These are phyloP conservation scores for Oryza glaberrima DNA, from an alignment of 176 grass and related monocot species.

Conservation along the genomic window DNA sequence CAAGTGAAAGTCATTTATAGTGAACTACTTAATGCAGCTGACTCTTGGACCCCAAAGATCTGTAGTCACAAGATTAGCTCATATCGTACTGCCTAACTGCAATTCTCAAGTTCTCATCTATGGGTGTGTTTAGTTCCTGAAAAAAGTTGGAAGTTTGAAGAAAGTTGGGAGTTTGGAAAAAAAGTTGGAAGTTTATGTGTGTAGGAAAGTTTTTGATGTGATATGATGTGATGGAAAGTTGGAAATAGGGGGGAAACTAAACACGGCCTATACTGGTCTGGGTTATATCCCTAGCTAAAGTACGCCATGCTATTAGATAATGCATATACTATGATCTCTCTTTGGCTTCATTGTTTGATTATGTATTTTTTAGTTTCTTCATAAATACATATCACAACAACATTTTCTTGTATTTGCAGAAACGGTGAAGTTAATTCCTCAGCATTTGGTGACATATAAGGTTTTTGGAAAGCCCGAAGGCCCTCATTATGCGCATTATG, in stretches of 20 bases:
- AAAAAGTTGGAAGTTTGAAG: too few relatives aligned
- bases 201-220: too few relatives aligned
- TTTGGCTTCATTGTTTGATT: not conserved
- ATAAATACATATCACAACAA: not conserved
- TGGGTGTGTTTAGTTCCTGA: not conserved
- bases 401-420: slow-evolving; percentile 61
- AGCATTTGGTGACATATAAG: slow-evolving; percentile 73
- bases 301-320: not conserved
- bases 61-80: not conserved
- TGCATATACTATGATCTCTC: not conserved
- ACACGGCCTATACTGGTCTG: not conserved
- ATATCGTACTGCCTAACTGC: not conserved
- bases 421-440: slow-evolving; percentile 85
- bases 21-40: slow-evolving; percentile 8
- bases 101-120: not conserved
- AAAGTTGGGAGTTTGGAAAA: too few relatives aligned
- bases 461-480: slow-evolving; percentile 72
- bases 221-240: too few relatives aligned
- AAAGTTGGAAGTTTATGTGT: too few relatives aligned
- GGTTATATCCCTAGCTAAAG: not conserved
- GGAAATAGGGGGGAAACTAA: too few relatives aligned
- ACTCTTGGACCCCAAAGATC: not conserved
- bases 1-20: not conserved
- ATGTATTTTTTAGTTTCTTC: slow-evolving; percentile 4
- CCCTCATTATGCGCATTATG: slow-evolving; percentile 93